Base-by-base conservation (phyloP, 495 filamentous ascomycete genomes). In the Tuber aestivum region DNA sequence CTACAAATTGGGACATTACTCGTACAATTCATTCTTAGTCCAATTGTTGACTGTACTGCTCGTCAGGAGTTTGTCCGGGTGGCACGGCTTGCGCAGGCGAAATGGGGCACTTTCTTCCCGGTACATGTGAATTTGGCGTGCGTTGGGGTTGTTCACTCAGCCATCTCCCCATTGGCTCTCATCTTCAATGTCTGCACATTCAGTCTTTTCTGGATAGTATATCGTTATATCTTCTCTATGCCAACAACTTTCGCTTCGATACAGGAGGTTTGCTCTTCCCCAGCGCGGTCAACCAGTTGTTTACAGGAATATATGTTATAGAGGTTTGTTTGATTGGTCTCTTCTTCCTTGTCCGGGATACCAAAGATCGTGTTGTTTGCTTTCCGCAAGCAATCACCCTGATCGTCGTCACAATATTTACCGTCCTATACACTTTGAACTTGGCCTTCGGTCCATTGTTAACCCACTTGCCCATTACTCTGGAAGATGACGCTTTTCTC, bases 151-250 rank as follows among this genome's bases (percentile, higher is more conserved):
- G 93, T 97, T 75, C 98, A 99, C 85, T 93, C 89, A 56, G 89
- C 97, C 72, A 91, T 98, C 48, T 90, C 95, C 3, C 95, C 95
- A 10, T 87, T 98, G 70, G 97, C 98, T 80, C 87, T 96, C 69
- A 83, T 99, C 68, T 98, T 99, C 86, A 95, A 95, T 77, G 90
- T 97, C 81, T 89, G 97, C 83, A 98, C 95, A 0, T 98, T 98
- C 85, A 89, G 90, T 76, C 86, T 99, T 5, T 94, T 98, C 83
- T 99, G 94, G 95, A 89, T 97, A 73, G 95, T 94, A 7, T 94
- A 98, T 84, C 92, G 95, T 32, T 98, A 99, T 84, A 94, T 82
- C 96, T 95, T 84, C 89, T 99, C 68, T 98, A 97, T 81, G 94
- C 98, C 73, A 94, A 91, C 56, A 94, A 94, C 70, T 97, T 97